Evolutionary conservation across 176 grass and related monocot species (phyloP).

Genomic region (Aegilops longissima): DNA sequence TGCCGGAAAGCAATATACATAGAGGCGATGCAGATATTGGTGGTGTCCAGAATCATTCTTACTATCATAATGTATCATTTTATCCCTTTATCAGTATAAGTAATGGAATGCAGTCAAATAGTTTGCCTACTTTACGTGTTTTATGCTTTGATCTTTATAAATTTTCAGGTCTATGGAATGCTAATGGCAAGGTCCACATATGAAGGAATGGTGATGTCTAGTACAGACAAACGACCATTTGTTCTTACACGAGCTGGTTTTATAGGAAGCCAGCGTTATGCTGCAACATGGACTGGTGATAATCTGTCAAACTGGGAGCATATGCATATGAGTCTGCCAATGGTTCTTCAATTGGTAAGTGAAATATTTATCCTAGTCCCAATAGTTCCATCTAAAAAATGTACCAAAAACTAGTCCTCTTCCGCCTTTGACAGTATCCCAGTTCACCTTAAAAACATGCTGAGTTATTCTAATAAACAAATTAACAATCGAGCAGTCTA

Average conservation of each 20-base stretch:
- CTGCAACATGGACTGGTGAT: conserved; percentile 96
- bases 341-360: conserved; percentile 96
- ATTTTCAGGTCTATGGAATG: conserved; percentile 85
- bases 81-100: conserved; percentile 16
- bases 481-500: background rate
- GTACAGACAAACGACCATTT: conserved; percentile 68
- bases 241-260: conserved; percentile 97
- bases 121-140: background rate
- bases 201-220: conserved; percentile 81
- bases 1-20: conserved; percentile 90
- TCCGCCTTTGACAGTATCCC: background rate
- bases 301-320: conserved; percentile 97
- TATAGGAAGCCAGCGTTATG: conserved; percentile 90
- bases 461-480: background rate
- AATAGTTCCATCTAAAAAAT: background rate
- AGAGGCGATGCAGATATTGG: conserved; percentile 77
- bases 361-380: conserved; percentile 5
- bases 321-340: conserved; percentile 91
- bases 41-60: conserved; percentile 79
- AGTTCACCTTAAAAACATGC: background rate
- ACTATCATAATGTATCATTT: conserved; percentile 88
- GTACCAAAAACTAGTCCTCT: background rate
- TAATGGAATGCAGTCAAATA: background rate
- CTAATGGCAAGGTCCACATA: conserved; percentile 93
- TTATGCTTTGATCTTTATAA: conserved; percentile 9